Evolutionary conservation across 2,329 filamentous ascomycete genomes (phyloP), one percentile per base, ranked within the genome.

Genomic region (Colletotrichum somersetense): DNA sequence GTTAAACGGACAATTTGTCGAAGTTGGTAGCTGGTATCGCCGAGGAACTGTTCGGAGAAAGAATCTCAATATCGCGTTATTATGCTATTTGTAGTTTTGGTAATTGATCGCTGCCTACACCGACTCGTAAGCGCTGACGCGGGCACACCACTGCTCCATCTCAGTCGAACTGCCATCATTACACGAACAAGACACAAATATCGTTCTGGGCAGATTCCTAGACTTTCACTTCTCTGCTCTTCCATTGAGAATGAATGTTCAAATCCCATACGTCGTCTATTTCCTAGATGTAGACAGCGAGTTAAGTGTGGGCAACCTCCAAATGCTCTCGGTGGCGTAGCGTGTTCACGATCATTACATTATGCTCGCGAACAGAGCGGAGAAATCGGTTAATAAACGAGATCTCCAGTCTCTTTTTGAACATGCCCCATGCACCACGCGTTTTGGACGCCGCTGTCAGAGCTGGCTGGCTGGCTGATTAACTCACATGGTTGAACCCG

Each of bases 51-150:
- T 33, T 23, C 5, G 11, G 8, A n/a, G 11, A 1, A 7, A 1
- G 14, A 23, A 11, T 16, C 18, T 16, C 10, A 4, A 7, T 38
- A 20, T 2, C 5, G 2, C n/a, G 7, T 8, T 7, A 2, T 4
- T 14, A 10, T n/a, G 14, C 16, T 44, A 59, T 63, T 63, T 55
- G 35, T 30, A 33, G 16, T 10, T n/a, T n/a, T n/a, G 48, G 20
- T 10, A 3, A 3, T 53, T 44, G 26, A 30, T 33, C 16, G 61
- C 14, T 63, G 61, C 61, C 61, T 63, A 42, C 7, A 10, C 10
- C 8, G 35, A 63, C 11, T 63, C 48, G 61, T 63, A 35, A 63
- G 46, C 33, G 16, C 61, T 63, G 35, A 63, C 61, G 61, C 48
- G 46, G 33, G 26, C 3, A 33, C 46, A 52, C 14, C 16, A 48